Evolutionary conservation across 2,329 filamentous ascomycete species (phyloP).

Genomic region (Phaeomoniella chlamydospora): DNA sequence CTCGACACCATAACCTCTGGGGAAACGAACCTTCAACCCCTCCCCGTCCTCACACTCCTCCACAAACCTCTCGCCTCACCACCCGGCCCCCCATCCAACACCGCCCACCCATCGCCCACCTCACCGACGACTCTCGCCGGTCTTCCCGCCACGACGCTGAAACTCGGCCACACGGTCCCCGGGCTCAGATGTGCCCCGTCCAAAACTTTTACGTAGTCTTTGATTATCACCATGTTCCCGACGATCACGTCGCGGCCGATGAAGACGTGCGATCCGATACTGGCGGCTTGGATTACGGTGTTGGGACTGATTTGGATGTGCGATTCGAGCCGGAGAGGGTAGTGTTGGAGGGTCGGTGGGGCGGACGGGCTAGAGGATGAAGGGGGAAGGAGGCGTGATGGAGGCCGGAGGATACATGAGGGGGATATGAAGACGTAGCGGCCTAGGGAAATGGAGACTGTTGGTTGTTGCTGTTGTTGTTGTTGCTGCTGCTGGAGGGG

Average conservation of each 20-base stretch:
- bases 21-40: no score
- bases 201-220: conserved; percentile 80
- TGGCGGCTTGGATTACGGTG: conserved; percentile 67
- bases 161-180: conserved; percentile 85
- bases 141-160: conserved; percentile 74
- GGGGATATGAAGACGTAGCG: conserved; percentile 80
- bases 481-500: conserved; percentile 10
- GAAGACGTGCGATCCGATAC: conserved; percentile 72
- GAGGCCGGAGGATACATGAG: conserved; percentile 66
- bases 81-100: conserved; percentile 5
- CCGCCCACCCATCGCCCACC: conserved; percentile 38
- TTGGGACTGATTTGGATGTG: conserved; percentile 77
- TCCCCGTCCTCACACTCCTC: not conserved
- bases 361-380: conserved; percentile 2
- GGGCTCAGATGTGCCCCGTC: conserved; percentile 72
- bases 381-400: conserved; percentile 60
- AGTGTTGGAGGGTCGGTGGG: conserved; percentile 49
- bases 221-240: conserved; percentile 78
- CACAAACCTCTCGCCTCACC: not conserved
- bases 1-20: no score
- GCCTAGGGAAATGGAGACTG: conserved; percentile 63
- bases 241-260: conserved; percentile 67
- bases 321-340: conserved; percentile 83
- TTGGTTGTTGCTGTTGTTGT: conserved; percentile 13
- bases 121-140: conserved; percentile 72